Base-by-base conservation (phyloP, 768 basidiomycete species). In the Sutorius australiensis region DNA sequence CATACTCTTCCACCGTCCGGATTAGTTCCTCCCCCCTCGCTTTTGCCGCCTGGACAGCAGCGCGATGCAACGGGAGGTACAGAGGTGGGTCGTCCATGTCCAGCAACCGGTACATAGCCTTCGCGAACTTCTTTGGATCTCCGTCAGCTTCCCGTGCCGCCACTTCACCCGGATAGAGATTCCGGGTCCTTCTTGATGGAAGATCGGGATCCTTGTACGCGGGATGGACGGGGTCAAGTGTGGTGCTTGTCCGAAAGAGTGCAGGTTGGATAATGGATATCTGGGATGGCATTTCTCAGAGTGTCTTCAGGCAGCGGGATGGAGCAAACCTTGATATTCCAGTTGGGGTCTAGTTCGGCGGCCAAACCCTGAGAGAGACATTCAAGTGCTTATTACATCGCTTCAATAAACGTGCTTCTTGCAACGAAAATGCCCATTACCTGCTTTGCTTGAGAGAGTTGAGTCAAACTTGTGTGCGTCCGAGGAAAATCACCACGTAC, bases 281-380 rank as follows among this genome's bases (percentile, higher is more conserved):
- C 65, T 66, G 21, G 42, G 30, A 37, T 11, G 14, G 10, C 19
- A 37, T 57, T 27, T 41, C 11, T 24, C 24, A 28, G 9, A 34
- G 24, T 17, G 12, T 38, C 28, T 28, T 39, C 14, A 24, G 12
- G 19, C 13, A 37, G 16, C 13, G 14, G n/a, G 28, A 14, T 7
- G 27, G 14, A 39, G 38, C 67, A n/a, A 46, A 75, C 77, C 62
- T 73, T 77, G 60, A 79, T 77, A 46, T 78, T 75, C 77, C 77
- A 79, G 19, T 30, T 62, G 11, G 78, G 77, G 41, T 77, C 75
- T 3, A 78, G 50, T 52, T 79, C 78, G 38, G 63, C 58, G 5
- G 61, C 62, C 27, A 78, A 55, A 2, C 74, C 59, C 53, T 77
- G 70, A 2, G 68, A 72, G 30, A 75, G 56, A 17, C 72, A 74